A percentile compares a stretch with the other conserved stretches of the same genome.
These are phyloP conservation scores for Cichorium intybus DNA, from an alignment of 140 eudicot species.

Conservation along the genomic window DNA sequence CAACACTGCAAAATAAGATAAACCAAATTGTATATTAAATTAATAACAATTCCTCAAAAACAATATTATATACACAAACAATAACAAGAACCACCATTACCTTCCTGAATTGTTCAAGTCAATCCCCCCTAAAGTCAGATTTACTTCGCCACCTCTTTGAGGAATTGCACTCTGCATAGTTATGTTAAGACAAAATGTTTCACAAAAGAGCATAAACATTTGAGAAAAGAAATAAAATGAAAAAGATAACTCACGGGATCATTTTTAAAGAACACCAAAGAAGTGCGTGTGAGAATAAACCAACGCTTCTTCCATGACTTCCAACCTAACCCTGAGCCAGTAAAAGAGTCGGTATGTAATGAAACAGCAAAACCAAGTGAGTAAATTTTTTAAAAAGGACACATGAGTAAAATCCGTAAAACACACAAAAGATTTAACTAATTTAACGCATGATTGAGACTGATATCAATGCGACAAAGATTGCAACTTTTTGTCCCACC, in stretches of 20 bases:
- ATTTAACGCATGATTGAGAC: no score
- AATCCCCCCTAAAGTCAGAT: slow-evolving; percentile 92
- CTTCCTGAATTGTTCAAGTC: slow-evolving; percentile 99
- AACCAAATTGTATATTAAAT: slow-evolving; percentile 1
- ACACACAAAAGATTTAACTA: no score
- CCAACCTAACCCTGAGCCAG: slow-evolving; percentile 90
- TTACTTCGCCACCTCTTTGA: slow-evolving; percentile 93
- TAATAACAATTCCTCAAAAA: neutral
- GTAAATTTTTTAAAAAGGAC: neutral
- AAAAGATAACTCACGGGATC: slow-evolving; percentile 72
- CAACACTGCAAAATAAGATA: slow-evolving; percentile 67
- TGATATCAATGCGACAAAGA: no score
- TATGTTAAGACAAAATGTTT: slow-evolving; percentile 11
- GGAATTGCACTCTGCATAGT: slow-evolving; percentile 78
- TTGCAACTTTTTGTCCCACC: no score
- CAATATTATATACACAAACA: neutral
- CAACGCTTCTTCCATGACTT: slow-evolving; percentile 99
- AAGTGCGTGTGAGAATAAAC: slow-evolving; percentile 98
- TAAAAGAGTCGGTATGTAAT: slow-evolving; percentile 9
- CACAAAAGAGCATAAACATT: neutral
- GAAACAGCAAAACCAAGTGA: neutral
- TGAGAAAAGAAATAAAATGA: slow-evolving; percentile 2
- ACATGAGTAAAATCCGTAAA: neutral
- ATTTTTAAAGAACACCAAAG: slow-evolving; percentile 94
- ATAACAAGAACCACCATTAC: slow-evolving; percentile 36